Conservation (phyloP, 2,329 filamentous ascomycete species). For the Claviceps lovelessii region DNA sequence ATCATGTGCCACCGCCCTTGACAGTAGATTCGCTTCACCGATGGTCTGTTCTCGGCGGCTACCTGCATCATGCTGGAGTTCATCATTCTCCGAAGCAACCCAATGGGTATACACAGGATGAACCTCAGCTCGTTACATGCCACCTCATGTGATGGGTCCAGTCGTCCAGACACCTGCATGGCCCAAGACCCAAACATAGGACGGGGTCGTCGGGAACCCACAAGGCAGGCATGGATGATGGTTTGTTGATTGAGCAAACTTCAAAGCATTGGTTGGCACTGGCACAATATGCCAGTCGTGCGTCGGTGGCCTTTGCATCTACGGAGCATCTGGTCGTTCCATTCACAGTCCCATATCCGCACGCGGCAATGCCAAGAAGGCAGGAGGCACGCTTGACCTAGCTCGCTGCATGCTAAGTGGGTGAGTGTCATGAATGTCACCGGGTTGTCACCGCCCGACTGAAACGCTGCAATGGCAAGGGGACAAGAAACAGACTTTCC, state of each 20-base stretch:
- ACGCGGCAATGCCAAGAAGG: not conserved
- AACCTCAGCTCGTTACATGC: constrained; percentile 1
- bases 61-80: constrained; percentile 9
- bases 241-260: not conserved
- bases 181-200: not conserved
- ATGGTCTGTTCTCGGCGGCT: constrained; percentile 10
- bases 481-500: not conserved
- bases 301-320: not conserved
- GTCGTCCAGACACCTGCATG: constrained; percentile 6
- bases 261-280: not conserved
- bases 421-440: not conserved
- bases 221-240: not conserved
- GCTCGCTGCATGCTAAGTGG: not conserved
- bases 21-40: constrained; percentile 8
- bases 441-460: not conserved
- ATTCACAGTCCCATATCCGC: not conserved
- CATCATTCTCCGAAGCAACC: constrained; percentile 8
- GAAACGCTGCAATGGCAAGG: not conserved
- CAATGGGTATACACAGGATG: constrained; percentile 5
- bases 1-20: constrained; percentile 3
- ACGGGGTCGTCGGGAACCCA: not conserved
- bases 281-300: not conserved
- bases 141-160: constrained; percentile 2
- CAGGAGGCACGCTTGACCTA: not conserved
- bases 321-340: not conserved